Conservation (phyloP, 208 protist species). For the Acanthamoeba culbertsoni region DNA sequence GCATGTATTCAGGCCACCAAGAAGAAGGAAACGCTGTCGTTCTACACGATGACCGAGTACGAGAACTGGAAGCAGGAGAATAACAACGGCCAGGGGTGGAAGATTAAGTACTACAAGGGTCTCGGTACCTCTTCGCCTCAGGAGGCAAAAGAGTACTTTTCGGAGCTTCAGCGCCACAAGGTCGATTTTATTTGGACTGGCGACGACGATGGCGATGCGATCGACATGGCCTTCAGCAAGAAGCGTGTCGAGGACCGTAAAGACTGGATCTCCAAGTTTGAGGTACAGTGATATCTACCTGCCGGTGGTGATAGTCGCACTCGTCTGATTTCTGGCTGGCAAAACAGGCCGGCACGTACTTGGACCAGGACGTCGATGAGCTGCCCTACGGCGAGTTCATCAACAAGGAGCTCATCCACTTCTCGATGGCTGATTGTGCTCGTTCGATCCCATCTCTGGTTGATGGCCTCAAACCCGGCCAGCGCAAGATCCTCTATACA, state of each 20-base stretch:
- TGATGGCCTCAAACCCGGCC: slow-evolving; percentile 99
- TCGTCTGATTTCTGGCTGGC: not conserved
- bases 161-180: slow-evolving; percentile 95
- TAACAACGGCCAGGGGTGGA: slow-evolving; percentile 88
- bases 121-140: slow-evolving; percentile 94
- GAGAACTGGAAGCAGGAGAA: slow-evolving; percentile 84
- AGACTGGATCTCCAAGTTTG: slow-evolving; percentile 95
- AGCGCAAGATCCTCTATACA: slow-evolving; percentile 99
- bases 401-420: slow-evolving; percentile 99
- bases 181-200: slow-evolving; percentile 93
- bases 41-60: slow-evolving; percentile 99
- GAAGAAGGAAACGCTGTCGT: slow-evolving; percentile 89
- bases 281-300: slow-evolving; percentile 82
- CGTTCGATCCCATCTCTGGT: slow-evolving; percentile 93
- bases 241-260: slow-evolving; percentile 98
- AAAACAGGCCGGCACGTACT: slow-evolving; percentile 64
- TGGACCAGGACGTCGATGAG: slow-evolving; percentile 71
- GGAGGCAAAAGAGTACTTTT: slow-evolving; percentile 99
- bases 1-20: slow-evolving; percentile 74
- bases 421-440: slow-evolving; percentile 95
- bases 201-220: slow-evolving; percentile 90
- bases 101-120: slow-evolving; percentile 99
- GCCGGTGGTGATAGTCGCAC: not conserved
- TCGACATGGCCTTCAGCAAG: slow-evolving; percentile 98
- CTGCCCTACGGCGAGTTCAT: slow-evolving; percentile 94